These are phyloP conservation scores for Clathrus columnatus DNA, from an alignment of 768 basidiomycete genomes.

Conservation along the genomic window DNA sequence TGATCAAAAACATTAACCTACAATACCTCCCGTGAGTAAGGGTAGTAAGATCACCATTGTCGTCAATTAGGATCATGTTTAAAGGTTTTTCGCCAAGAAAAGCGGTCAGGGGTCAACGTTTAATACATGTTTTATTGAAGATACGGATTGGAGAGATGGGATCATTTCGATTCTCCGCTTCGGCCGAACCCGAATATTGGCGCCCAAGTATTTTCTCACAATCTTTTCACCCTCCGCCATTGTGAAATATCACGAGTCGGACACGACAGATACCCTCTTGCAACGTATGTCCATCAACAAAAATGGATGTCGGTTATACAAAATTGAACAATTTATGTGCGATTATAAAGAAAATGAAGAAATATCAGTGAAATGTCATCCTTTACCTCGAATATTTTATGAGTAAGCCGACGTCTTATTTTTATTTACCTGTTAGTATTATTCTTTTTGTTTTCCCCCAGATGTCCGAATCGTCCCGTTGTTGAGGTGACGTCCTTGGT, in stretches of 20 bases:
- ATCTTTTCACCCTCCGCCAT: no score
- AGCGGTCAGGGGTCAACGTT: constrained; percentile 73
- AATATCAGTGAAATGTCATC: constrained; percentile 57
- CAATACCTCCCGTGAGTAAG: constrained; percentile 96
- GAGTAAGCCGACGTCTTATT: constrained; percentile 39
- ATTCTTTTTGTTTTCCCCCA: constrained; percentile 20
- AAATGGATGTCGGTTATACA: constrained; percentile 52
- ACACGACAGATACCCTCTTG: no score
- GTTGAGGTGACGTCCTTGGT: constrained; percentile 59
- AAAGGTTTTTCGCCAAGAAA: constrained; percentile 77
- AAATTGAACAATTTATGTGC: constrained; percentile 69
- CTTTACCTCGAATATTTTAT: constrained; percentile 65
- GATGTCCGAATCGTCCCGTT: constrained; percentile 57
- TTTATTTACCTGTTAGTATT: background rate
- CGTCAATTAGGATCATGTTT: constrained; percentile 99
- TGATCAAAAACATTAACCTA: no score
- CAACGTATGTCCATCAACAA: no score
- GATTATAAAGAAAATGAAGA: constrained; percentile 27
- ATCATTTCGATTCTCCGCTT: background rate
- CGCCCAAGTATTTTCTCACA: no score
- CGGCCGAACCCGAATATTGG: background rate
- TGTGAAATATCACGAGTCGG: no score
- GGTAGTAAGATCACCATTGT: constrained; percentile 93
- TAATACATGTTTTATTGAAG: constrained; percentile 61
- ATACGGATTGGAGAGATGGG: constrained; percentile 2